Evolutionary conservation across 345 rosid genomes (phyloP).

Genomic region (Citrus trifoliata): DNA sequence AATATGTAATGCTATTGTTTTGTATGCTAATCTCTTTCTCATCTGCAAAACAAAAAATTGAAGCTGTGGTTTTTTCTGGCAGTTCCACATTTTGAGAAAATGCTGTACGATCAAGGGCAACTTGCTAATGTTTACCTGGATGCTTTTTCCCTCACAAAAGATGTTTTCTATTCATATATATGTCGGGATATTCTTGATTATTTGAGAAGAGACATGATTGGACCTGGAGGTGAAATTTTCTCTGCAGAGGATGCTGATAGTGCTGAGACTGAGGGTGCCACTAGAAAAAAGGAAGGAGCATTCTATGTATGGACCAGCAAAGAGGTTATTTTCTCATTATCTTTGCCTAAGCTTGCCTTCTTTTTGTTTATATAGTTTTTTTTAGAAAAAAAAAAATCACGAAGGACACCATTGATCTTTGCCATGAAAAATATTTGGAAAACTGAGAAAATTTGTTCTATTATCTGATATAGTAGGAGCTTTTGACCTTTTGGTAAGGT

Average conservation of each 20-base stretch:
- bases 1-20: not conserved
- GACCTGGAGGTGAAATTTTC: conserved; percentile 73
- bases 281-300: conserved; percentile 81
- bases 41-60: not conserved
- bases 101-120: conserved; percentile 93
- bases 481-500: not conserved
- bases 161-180: conserved; percentile 54
- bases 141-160: conserved; percentile 65
- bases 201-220: conserved; percentile 90
- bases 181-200: conserved; percentile 81
- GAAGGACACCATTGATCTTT: not conserved
- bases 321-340: conserved; percentile 47
- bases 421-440: not conserved
- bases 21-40: not conserved
- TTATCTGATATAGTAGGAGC: not conserved
- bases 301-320: conserved; percentile 76
- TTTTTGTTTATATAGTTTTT: not conserved
- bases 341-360: not conserved
- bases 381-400: not conserved
- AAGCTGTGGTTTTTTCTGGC: conserved; percentile 28
- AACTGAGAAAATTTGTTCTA: not conserved
- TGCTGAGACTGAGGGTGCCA: conserved; percentile 56
- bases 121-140: conserved; percentile 77
- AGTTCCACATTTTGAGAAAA: conserved; percentile 99
- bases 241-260: conserved; percentile 98